Evolutionary conservation across 1,284 basidiomycete species (phyloP).

Genomic region (Kalmanozyma brasiliensis): DNA sequence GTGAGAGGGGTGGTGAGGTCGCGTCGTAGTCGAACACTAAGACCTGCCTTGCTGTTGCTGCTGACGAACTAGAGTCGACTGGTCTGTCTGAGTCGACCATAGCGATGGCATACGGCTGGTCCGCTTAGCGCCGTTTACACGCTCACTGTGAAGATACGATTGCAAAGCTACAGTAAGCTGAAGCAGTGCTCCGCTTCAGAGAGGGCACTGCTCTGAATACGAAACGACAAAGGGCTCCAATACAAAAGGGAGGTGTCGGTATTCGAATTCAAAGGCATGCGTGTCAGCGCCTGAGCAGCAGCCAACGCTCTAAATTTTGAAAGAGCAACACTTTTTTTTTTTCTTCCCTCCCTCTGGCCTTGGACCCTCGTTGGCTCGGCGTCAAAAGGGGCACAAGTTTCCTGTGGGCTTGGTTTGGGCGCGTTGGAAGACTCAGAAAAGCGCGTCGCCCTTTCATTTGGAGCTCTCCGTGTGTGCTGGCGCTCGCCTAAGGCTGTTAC

Average conservation of each 20-base stretch:
- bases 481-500: too few relatives aligned
- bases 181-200: not conserved
- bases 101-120: too few relatives aligned
- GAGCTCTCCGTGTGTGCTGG: not conserved
- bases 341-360: too few relatives aligned
- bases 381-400: too few relatives aligned
- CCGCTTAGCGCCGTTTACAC: too few relatives aligned
- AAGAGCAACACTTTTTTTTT: not conserved
- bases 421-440: constrained; percentile 1
- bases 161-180: not conserved
- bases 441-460: constrained; percentile 3
- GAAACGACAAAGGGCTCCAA: not conserved
- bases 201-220: not conserved
- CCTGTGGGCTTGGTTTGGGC: not conserved
- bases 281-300: constrained; percentile 3
- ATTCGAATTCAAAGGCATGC: constrained; percentile 3
- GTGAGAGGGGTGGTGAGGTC: too few relatives aligned
- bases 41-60: too few relatives aligned
- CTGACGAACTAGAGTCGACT: too few relatives aligned
- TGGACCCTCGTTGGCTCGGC: too few relatives aligned
- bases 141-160: too few relatives aligned
- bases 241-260: constrained; percentile 10
- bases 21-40: too few relatives aligned
- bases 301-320: constrained; percentile 5
- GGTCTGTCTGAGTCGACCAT: too few relatives aligned